Evolutionary conservation across 768 basidiomycete species (phyloP).

Genomic region (Auriculariales sp.): DNA sequence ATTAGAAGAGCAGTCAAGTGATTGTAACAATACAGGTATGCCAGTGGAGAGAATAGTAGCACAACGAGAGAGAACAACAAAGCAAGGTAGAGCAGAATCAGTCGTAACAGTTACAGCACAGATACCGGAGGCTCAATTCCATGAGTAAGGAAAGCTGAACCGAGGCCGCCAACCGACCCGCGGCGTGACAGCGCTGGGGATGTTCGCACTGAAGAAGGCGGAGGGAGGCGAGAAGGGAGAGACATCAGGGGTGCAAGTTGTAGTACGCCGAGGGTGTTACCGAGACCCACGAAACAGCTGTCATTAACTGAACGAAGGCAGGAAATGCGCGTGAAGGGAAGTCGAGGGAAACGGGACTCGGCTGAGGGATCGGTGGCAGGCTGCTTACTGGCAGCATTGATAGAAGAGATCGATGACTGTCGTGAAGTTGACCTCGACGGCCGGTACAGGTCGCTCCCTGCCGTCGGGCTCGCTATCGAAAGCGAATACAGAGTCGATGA

Average conservation of each 20-base stretch:
- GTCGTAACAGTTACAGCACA: too few relatives aligned
- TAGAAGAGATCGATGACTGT: not conserved
- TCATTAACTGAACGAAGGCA: constrained; percentile 37
- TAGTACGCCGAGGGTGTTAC: constrained; percentile 60
- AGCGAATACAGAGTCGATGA: constrained; percentile 9
- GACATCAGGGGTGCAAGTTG: constrained; percentile 9
- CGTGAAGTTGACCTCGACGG: not conserved
- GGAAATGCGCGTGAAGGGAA: constrained; percentile 71
- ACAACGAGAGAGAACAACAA: too few relatives aligned
- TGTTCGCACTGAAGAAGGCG: too few relatives aligned
- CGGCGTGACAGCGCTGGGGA: too few relatives aligned
- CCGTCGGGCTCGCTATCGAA: not conserved
- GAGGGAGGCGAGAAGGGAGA: constrained; percentile 4
- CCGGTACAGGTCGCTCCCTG: not conserved
- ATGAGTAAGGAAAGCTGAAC: too few relatives aligned
- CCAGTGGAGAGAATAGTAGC: too few relatives aligned
- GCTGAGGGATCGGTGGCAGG: not conserved
- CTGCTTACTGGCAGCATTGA: constrained; percentile 13
- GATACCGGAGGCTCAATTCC: too few relatives aligned
- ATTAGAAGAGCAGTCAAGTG: too few relatives aligned
- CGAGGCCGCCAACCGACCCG: too few relatives aligned
- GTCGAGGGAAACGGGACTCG: constrained; percentile 26
- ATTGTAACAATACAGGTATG: too few relatives aligned
- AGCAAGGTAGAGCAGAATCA: too few relatives aligned
- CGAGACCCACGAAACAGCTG: constrained; percentile 55